Percentiles rank a stretch among this genome's conserved stretches.
Conservation (phyloP, 2,329 filamentous ascomycete genomes). For the Cordyceps farinosa region DNA sequence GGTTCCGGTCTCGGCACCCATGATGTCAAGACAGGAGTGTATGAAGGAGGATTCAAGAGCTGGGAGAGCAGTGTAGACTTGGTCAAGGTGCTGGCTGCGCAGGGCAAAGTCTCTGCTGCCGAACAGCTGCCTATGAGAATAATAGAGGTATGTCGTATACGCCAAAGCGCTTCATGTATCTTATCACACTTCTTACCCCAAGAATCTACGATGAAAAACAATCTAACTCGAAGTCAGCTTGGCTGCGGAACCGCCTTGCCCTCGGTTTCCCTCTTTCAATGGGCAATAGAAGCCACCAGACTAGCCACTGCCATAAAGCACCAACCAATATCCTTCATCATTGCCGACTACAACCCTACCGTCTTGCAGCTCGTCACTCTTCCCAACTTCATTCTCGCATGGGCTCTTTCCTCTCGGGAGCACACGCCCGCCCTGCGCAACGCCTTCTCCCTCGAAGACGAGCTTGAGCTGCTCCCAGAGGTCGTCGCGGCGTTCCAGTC, state of each 20-base stretch:
- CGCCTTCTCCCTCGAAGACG: conserved; percentile 51
- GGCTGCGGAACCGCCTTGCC: conserved; percentile 77
- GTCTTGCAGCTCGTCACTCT: conserved; percentile 76
- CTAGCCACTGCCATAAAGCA: not conserved
- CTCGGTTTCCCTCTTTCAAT: conserved; percentile 67
- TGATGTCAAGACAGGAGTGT: conserved; percentile 77
- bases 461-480: conserved; percentile 60
- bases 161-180: not conserved
- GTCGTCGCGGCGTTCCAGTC: conserved; percentile 57
- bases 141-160: conserved; percentile 51
- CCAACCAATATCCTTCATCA: conserved; percentile 52
- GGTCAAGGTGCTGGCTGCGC: conserved; percentile 59
- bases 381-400: conserved; percentile 72
- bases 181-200: not conserved
- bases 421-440: conserved; percentile 38
- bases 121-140: conserved; percentile 39
- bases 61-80: conserved; percentile 85
- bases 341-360: conserved; percentile 77
- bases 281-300: conserved; percentile 33
- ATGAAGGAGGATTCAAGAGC: conserved; percentile 85
- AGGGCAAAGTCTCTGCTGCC: conserved; percentile 34
- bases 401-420: conserved; percentile 48
- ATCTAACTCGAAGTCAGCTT: conserved; percentile 46
- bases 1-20: conserved; percentile 59
- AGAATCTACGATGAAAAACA: not conserved